Conservation (phyloP, 192 early-diverging fungal species). For the Podila epigama region DNA sequence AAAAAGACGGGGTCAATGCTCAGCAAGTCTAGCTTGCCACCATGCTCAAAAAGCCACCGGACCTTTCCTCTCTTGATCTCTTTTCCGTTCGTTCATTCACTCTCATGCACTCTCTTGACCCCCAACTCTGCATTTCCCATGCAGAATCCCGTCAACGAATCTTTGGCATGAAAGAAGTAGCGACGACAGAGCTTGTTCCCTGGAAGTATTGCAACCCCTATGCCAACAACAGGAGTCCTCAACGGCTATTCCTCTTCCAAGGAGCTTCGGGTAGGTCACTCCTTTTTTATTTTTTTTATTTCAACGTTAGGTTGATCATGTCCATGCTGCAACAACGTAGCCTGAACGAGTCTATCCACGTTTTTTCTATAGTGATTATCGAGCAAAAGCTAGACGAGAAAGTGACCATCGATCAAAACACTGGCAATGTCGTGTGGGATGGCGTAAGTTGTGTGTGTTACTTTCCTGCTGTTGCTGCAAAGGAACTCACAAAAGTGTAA, state of each 20-base stretch:
- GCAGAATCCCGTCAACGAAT: neutral
- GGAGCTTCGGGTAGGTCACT: slow-evolving; percentile 27
- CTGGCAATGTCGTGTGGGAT: slow-evolving; percentile 51
- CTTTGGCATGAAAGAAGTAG: neutral
- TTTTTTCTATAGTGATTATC: slow-evolving; percentile 16
- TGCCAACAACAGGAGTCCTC: slow-evolving; percentile 39
- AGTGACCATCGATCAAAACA: slow-evolving; percentile 47
- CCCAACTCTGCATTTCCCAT: neutral
- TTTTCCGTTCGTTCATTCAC: no score
- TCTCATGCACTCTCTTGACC: no score
- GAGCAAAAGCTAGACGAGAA: slow-evolving; percentile 36
- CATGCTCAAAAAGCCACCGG: no score
- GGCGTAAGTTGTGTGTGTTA: slow-evolving; percentile 35
- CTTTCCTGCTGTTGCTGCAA: no score
- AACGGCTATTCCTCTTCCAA: slow-evolving; percentile 40
- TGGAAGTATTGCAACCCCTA: slow-evolving; percentile 53
- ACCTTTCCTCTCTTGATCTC: no score
- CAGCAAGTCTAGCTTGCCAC: no score
- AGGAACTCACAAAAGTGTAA: no score
- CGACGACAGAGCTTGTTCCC: slow-evolving; percentile 17
- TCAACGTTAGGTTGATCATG: neutral
- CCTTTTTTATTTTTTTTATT: neutral
- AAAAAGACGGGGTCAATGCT: neutral
- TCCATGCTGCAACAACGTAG: neutral
- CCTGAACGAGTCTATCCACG: neutral